phyloP scores from a whole-genome alignment of 139 green algal species.

The Limnomonas spitsbergensis region DNA sequence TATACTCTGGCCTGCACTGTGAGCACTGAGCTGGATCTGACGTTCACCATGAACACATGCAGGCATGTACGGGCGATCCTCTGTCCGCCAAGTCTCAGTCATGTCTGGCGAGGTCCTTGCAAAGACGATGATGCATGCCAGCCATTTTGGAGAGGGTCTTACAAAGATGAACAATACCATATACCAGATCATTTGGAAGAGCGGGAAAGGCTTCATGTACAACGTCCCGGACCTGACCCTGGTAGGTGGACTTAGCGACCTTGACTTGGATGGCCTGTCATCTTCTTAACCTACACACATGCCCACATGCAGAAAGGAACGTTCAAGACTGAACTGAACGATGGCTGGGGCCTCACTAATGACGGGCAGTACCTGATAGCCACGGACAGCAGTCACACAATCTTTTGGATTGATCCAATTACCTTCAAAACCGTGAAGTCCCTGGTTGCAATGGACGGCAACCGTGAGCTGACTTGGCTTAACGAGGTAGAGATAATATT shows the following conservation, averaged over 20 bases:
- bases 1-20: constrained; percentile 12
- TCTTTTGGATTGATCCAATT: constrained; percentile 66
- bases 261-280: neutral
- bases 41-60: constrained; percentile 7
- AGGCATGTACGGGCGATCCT: constrained; percentile 74
- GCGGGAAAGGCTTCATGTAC: constrained; percentile 33
- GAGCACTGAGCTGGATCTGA: too few relatives aligned
- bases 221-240: constrained; percentile 26
- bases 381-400: constrained; percentile 60
- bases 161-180: constrained; percentile 55
- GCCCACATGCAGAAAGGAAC: constrained; percentile 31
- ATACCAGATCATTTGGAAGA: constrained; percentile 68
- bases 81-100: constrained; percentile 65
- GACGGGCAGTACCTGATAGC: constrained; percentile 65
- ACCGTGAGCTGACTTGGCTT: constrained; percentile 37
- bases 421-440: constrained; percentile 38
- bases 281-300: too few relatives aligned
- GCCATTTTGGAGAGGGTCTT: constrained; percentile 81
- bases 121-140: neutral
- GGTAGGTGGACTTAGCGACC: constrained; percentile 19
- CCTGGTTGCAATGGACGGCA: constrained; percentile 40
- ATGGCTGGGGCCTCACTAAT: constrained; percentile 82
- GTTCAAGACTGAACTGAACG: constrained; percentile 56
- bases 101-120: constrained; percentile 55
- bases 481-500: constrained; percentile 62